Evolutionary conservation across 192 early-diverging fungal species (phyloP), one percentile per base, ranked within the genome.

Genomic region (Chytriomyces sp.): DNA sequence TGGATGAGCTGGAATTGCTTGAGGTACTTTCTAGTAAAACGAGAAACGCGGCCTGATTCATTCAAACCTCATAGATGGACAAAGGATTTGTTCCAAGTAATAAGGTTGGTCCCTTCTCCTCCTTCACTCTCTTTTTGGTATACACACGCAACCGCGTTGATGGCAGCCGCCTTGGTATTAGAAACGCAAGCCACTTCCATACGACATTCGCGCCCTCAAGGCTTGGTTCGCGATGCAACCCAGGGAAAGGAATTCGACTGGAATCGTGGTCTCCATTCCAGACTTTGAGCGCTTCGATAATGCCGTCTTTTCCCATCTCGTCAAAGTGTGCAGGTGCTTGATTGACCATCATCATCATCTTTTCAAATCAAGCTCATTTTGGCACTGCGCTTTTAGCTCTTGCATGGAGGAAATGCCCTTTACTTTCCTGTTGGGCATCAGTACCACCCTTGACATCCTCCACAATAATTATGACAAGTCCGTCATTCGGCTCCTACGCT

Each of bases 211-310:
- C 10, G 40, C 34, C 28, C 31, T 65, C 28, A 34, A 65, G 52
- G 22, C 39, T 7, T 65, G 63, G 63, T 65, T 40, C 4, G 3
- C 38, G 7, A 6, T 14, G 8, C 19, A 65, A 28, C 38, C 41
- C 7, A 65, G 52, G 63, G 8, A 26, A 8, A 6, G n/a, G 28
- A 34, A 44, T 25, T 41, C 41, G 25, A 52, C 8, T 6, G 39
- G 19, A 5, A 19, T 93, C 2, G 90, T 94, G 3, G 74, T 94
- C 28, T 88, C 94, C 33, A 68, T 97, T 53, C 91, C 94, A 67
- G 93, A 97, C 72, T 92, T 94, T 80, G 95, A 97, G 72, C 84
- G 89, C 41, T 95, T 97, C 60, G 82, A 88, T 37, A 82, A 89
- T 5, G 71, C 73, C 14, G 80, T 93, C 0, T 83, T 95, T 4